These are phyloP conservation scores for Candida boleticola DNA, from an alignment of 805 yeast species.

Conservation along the genomic window DNA sequence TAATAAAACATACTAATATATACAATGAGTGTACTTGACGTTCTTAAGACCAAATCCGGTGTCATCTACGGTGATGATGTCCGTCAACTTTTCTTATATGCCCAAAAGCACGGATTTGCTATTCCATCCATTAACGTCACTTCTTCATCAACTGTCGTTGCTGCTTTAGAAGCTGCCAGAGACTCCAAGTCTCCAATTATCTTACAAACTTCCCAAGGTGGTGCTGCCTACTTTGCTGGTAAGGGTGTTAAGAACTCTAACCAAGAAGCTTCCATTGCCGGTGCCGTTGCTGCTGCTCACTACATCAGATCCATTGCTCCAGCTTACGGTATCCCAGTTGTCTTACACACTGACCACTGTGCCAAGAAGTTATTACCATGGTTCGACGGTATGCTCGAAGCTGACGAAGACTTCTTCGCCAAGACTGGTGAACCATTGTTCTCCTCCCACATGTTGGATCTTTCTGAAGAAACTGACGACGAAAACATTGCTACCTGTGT, in stretches of 20 bases:
- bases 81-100: slow-evolving; percentile 79
- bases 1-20: background rate
- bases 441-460: slow-evolving; percentile 98
- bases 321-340: slow-evolving; percentile 92
- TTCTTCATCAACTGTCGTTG: slow-evolving; percentile 86
- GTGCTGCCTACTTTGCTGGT: slow-evolving; percentile 99
- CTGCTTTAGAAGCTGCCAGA: slow-evolving; percentile 50
- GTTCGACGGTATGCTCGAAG: slow-evolving; percentile 97
- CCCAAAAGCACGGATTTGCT: slow-evolving; percentile 90
- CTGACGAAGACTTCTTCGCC: slow-evolving; percentile 91
- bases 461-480: slow-evolving; percentile 94
- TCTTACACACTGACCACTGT: slow-evolving; percentile 98
- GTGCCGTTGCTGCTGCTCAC: slow-evolving; percentile 97
- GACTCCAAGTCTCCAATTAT: slow-evolving; percentile 81
- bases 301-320: slow-evolving; percentile 97
- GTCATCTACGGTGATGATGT: slow-evolving; percentile 99
- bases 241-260: slow-evolving; percentile 94
- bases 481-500: slow-evolving; percentile 93
- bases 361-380: slow-evolving; percentile 97
- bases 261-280: slow-evolving; percentile 92
- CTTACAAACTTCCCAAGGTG: slow-evolving; percentile 97
- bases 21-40: slow-evolving; percentile 9
- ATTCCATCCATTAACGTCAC: slow-evolving; percentile 99
- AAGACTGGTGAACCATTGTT: slow-evolving; percentile 90
- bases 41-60: slow-evolving; percentile 67